Evolutionary conservation across 1,284 basidiomycete genomes (phyloP), one percentile per base, ranked within the genome.

Genomic region (Hypsizygus ulmarius): DNA sequence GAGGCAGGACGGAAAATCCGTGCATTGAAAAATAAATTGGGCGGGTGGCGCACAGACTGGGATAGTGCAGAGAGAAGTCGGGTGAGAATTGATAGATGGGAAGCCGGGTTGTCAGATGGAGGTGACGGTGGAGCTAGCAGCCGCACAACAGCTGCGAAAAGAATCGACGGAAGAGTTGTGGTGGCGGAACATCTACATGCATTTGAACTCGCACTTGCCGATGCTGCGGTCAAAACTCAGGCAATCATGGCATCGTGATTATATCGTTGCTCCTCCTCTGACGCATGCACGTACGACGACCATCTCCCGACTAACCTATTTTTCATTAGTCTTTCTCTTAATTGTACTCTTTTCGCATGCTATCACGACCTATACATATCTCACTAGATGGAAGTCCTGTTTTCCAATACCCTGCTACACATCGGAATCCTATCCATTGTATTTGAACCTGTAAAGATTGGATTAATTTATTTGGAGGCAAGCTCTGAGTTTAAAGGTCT

Each of bases 1-100:
- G 89, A 91, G 51, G 86, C 89, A 2, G 89, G 88, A 37, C 75
- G 88, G 41, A 89, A 87, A 67, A 83, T 91, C 45, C 83, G 89
- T 39, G 84, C 86, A 14, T 66, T 90, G 50, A 89, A 88, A 70
- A 90, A 90, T 60, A 87, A 87, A 57, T 66, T 91, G 19, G 84
- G 82, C 3, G 85, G 81, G 18, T 87, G 85, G 82, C 74, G 82
- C 46, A 75, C 77, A 29, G 88, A 91, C 47, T 88, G 82, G 76
- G 88, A 91, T 53, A 87, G 81, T 54, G 88, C 87, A 33, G 88
- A 91, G 64, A 75, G 79, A 40, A 91, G 89, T 58, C 76, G 85
- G 34, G 57, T 75, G 48, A 78, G 72, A 62, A 88, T 91, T 49
- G 87, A 88, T 64, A 74, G 73, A 60, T 90, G 89, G 87, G 89